Evolutionary conservation across 352 stramenopile genomes (phyloP).

Genomic region (Pythium apleroticum): DNA sequence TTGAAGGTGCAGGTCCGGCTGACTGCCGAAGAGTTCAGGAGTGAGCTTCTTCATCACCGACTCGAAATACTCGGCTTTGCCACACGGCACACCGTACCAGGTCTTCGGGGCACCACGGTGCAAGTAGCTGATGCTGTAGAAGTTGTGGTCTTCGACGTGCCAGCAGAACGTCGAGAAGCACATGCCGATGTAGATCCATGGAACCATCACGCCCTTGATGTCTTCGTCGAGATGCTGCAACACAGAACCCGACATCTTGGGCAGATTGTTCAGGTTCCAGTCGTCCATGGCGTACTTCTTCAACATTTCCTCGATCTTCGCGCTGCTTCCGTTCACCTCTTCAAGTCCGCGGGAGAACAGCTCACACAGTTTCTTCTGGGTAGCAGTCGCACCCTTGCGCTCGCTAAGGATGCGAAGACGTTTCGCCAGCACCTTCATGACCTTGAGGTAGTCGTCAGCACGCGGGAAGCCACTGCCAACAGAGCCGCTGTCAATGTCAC

Average conservation of each 20-base stretch:
- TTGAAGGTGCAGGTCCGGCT: conserved; percentile 95
- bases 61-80: conserved; percentile 90
- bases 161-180: conserved; percentile 99
- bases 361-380: conserved; percentile 34
- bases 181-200: conserved; percentile 99
- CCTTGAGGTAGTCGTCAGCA: conserved; percentile 54
- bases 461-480: conserved; percentile 88
- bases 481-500: conserved; percentile 87
- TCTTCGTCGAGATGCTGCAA: conserved; percentile 96
- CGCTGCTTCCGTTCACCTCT: conserved; percentile 20
- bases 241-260: conserved; percentile 91
- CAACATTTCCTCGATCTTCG: conserved; percentile 52
- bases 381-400: conserved; percentile 18
- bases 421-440: conserved; percentile 47
- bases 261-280: conserved; percentile 99
- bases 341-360: conserved; percentile 63
- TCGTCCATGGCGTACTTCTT: conserved; percentile 76
- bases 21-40: conserved; percentile 92
- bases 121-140: conserved; percentile 99
- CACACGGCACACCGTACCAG: conserved; percentile 97
- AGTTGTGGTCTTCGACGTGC: conserved; percentile 99
- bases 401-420: conserved; percentile 51
- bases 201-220: conserved; percentile 98
- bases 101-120: conserved; percentile 97
- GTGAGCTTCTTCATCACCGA: conserved; percentile 90